Evolutionary conservation across 2,329 filamentous ascomycete genomes (phyloP), one percentile per base, ranked within the genome.

Genomic region (Aspergillus arachidicola): DNA sequence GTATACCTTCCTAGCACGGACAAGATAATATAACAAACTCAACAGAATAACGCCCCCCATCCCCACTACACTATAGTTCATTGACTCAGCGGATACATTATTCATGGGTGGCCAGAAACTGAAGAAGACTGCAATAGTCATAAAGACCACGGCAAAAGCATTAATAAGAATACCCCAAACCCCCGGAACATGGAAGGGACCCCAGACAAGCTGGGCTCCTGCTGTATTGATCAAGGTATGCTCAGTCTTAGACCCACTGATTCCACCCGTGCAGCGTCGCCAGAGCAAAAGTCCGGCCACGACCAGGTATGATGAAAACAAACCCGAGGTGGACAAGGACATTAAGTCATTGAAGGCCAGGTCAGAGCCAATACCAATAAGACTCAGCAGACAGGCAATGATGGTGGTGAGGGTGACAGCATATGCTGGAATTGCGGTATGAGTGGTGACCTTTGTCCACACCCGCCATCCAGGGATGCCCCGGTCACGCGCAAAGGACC

Each of bases 91-190:
- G 4, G 23, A 28, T n/a, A 32, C 48, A 32, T 28, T 12, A 26
- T 28, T 51, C 23, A 28, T 51, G 12, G 48, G 48, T 1, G 84
- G 84, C 71, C 84, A 85, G 64, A 84, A 84, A 56, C 77, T 76
- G 66, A 85, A 83, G 62, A 85, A 75, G 60, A 83, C 79, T 6
- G 81, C 76, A 53, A 83, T 76, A 1, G 77, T 67, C n/a, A 83
- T 75, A 67, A 82, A 86, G 7, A 75, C 45, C n/a, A 83, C 71
- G 0, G 81, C 80, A 62, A 76, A 81, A 6, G 73, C 51, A 60
- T 85, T 84, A 60, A 84, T 70, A 1, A 74, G 61, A 2, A 81
- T 71, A 0, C 83, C 82, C 55, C 66, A 78, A 19, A 72, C 64
- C 0, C 72, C 71, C 1, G 69, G 68, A 0, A 73, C 45, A 19